Percentiles rank a stretch among this genome's conserved stretches.
Evolutionary conservation across 208 protist genomes (phyloP).

Genomic region (Trypanosoma cruzi): DNA sequence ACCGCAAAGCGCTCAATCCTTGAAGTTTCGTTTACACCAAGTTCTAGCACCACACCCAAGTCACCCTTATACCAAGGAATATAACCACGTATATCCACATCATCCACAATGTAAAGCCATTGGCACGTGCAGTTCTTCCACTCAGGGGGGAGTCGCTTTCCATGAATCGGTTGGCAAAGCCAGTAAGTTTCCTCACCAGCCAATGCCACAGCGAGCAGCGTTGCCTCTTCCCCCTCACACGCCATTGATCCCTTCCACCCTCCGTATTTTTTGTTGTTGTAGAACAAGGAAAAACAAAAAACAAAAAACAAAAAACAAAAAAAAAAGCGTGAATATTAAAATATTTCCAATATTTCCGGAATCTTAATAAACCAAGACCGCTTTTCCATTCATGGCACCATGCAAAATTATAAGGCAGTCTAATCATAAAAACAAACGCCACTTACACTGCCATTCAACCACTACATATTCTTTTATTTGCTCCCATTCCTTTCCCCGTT

Average conservation of each 20-base stretch:
- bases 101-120: conserved; percentile 80
- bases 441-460: no score
- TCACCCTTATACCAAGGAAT: conserved; percentile 27
- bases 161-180: conserved; percentile 55
- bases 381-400: no score
- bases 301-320: conserved; percentile 22
- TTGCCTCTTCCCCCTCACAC: conserved; percentile 31
- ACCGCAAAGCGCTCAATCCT: conserved; percentile 64
- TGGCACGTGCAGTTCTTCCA: conserved; percentile 63
- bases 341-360: no score
- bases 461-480: no score
- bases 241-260: not conserved
- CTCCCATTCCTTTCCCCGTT: no score
- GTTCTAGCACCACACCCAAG: conserved; percentile 49
- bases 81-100: conserved; percentile 38
- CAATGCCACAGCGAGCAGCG: conserved; percentile 78
- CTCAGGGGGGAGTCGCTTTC: conserved; percentile 42
- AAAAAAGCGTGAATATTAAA: no score
- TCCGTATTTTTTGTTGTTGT: not conserved
- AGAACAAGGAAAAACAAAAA: conserved; percentile 22
- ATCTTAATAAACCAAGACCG: no score
- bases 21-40: conserved; percentile 43
- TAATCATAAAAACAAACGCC: no score
- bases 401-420: no score
- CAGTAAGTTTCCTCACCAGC: conserved; percentile 79